Evolutionary conservation across 1,284 basidiomycete species (phyloP).

Genomic region (Ustilago esculenta): DNA sequence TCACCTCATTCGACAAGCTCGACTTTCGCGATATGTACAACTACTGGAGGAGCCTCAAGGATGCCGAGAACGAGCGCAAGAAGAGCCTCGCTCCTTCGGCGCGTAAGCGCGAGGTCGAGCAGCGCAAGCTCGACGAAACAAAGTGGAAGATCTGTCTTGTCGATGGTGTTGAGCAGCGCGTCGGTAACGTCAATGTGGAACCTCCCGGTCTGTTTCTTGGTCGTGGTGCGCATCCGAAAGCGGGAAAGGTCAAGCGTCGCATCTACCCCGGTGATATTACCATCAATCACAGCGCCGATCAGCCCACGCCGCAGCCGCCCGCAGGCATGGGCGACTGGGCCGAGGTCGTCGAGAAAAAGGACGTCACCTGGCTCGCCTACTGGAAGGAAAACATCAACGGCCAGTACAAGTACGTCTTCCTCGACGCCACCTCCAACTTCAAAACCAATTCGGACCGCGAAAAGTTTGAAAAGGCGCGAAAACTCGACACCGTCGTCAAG

Average conservation of each 20-base stretch:
- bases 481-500: conserved; percentile 61
- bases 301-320: conserved; percentile 61
- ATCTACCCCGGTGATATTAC: conserved; percentile 63
- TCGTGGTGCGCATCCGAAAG: conserved; percentile 97
- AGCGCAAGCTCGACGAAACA: conserved; percentile 84
- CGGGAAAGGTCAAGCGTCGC: conserved; percentile 89
- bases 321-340: conserved; percentile 62
- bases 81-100: conserved; percentile 76
- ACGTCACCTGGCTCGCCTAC: conserved; percentile 65
- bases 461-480: conserved; percentile 66
- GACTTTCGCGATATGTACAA: conserved; percentile 96
- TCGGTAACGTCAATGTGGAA: conserved; percentile 98
- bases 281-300: conserved; percentile 65
- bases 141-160: conserved; percentile 86
- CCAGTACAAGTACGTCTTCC: conserved; percentile 66
- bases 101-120: conserved; percentile 76
- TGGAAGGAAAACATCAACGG: conserved; percentile 67
- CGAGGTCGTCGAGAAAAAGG: conserved; percentile 63
- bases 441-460: conserved; percentile 66
- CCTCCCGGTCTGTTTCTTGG: conserved; percentile 97
- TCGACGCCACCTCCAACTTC: conserved; percentile 64
- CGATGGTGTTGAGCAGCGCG: conserved; percentile 95
- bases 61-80: conserved; percentile 90
- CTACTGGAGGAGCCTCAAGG: conserved; percentile 74
- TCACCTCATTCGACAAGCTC: conserved; percentile 81